Base-by-base conservation (phyloP, 1,284 basidiomycete genomes). In the Marasmius oreades region DNA sequence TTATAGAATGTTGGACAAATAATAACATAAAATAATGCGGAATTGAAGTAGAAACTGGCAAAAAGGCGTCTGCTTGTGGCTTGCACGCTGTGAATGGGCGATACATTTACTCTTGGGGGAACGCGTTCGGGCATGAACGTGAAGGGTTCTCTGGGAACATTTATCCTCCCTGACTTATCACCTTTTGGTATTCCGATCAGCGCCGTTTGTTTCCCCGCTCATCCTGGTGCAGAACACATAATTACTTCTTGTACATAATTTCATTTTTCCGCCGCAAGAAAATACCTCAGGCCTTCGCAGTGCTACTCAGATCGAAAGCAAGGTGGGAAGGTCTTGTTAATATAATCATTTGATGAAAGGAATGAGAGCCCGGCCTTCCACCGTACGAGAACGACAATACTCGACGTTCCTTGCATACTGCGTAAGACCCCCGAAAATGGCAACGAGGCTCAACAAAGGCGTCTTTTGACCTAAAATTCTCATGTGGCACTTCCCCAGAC, bases 1-100 rank as follows among this genome's bases (percentile, higher is more conserved):
- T 50, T 50, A 50, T 50, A 26, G 47, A 31, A 50, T 50, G 24
- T 50, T 31, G 61, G 64, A 65, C 58, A 64, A 58, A 59, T 47
- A 28, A 28, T 33, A 23, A 24, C 20, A 45, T 45, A 45, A 22
- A 45, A 45, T 45, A 11, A 18, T 45, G 44, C 18, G 44, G 22
- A 45, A 20, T 20, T 20, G 44, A 5, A 20, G 42, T 16, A 10
- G 36, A 10, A 37, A 10, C 36, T 37, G 16, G 39, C 12, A 42
- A 24, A 23, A 23, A 20, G 24, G 5, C 39, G 14, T 4, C 39
- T 22, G 20, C 14, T 20, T n/a, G 24, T 45, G 11, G 44, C 20
- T 11, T 20, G 20, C 20, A 24, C 5, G 8, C 24, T 45, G n/a
- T 23, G 20, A 12, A 45, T 24, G 20, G 44, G 44, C 20, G 6